Conservation (phyloP, 2,329 filamentous ascomycete species). For the Beauveria scarabaeidicola region DNA sequence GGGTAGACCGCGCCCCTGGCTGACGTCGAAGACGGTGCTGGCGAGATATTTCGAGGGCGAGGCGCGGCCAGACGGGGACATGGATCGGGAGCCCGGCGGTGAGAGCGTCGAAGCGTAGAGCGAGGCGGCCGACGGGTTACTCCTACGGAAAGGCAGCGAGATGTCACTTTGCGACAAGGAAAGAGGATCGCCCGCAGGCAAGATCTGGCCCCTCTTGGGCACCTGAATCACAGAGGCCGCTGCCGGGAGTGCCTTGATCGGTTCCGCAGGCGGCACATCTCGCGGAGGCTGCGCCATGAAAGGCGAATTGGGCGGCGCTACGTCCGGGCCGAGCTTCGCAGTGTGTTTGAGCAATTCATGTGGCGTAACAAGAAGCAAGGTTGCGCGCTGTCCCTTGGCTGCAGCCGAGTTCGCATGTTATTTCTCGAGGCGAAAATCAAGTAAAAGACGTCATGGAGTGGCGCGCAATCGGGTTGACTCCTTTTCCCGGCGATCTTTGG, state of each 20-base stretch:
- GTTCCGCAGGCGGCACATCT: slow-evolving; percentile 55
- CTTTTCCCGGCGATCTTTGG: slow-evolving; percentile 1
- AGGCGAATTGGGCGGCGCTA: slow-evolving; percentile 25
- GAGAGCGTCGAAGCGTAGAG: slow-evolving; percentile 58
- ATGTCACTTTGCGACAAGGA: slow-evolving; percentile 44
- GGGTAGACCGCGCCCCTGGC: slow-evolving; percentile 35
- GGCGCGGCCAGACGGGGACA: slow-evolving; percentile 55
- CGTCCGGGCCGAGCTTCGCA: slow-evolving; percentile 12
- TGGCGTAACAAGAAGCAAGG: slow-evolving; percentile 14
- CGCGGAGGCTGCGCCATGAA: slow-evolving; percentile 61
- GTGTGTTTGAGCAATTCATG: slow-evolving; percentile 8
- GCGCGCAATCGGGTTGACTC: not conserved
- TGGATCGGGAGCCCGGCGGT: slow-evolving; percentile 59
- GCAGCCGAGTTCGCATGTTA: slow-evolving; percentile 23
- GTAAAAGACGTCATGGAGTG: slow-evolving; percentile 1
- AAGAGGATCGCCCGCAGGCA: slow-evolving; percentile 40
- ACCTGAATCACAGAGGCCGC: slow-evolving; percentile 51
- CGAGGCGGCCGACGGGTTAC: slow-evolving; percentile 51
- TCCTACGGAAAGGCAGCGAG: slow-evolving; percentile 43
- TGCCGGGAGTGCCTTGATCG: slow-evolving; percentile 61
- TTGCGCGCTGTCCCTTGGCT: slow-evolving; percentile 16
- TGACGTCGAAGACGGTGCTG: slow-evolving; percentile 48
- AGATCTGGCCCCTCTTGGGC: slow-evolving; percentile 53
- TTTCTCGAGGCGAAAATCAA: slow-evolving; percentile 5
- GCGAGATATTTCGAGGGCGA: slow-evolving; percentile 49